A percentile compares a stretch with the other conserved stretches of the same genome.
phyloP scores from a whole-genome alignment of 1,284 basidiomycete genomes.

The Butyriboletus appendiculatus region DNA sequence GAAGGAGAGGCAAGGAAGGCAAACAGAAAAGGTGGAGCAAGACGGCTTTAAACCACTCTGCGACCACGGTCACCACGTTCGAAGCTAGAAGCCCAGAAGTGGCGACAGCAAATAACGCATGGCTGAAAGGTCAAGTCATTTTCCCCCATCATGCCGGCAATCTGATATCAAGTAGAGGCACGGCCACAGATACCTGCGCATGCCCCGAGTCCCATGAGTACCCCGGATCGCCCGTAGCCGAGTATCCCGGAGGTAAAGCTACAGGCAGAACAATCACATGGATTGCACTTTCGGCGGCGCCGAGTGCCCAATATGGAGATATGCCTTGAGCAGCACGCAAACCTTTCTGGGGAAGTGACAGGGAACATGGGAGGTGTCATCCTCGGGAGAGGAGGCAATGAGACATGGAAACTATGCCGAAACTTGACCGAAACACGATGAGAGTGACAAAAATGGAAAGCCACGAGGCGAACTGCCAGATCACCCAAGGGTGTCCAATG shows the following conservation, averaged over 20 bases:
- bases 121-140: not conserved
- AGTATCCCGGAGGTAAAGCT: not conserved
- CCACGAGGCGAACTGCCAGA: not conserved
- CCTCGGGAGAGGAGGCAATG: not conserved
- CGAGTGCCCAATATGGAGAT: not conserved
- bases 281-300: not conserved
- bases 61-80: slow-evolving; percentile 1
- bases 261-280: slow-evolving; percentile 2
- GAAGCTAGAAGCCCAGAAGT: slow-evolving; percentile 12
- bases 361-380: not conserved
- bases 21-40: not conserved
- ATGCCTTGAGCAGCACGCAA: not conserved
- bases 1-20: not conserved
- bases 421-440: not conserved
- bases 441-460: not conserved
- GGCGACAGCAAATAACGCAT: not conserved
- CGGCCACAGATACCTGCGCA: not conserved
- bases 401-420: slow-evolving; percentile 1
- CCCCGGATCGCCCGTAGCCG: not conserved
- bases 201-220: not conserved
- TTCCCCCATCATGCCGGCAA: not conserved
- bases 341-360: not conserved
- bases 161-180: not conserved
- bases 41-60: not conserved
- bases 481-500: not conserved